phyloP scores from a whole-genome alignment of 1,284 basidiomycete genomes.

The Fomes fomentarius region DNA sequence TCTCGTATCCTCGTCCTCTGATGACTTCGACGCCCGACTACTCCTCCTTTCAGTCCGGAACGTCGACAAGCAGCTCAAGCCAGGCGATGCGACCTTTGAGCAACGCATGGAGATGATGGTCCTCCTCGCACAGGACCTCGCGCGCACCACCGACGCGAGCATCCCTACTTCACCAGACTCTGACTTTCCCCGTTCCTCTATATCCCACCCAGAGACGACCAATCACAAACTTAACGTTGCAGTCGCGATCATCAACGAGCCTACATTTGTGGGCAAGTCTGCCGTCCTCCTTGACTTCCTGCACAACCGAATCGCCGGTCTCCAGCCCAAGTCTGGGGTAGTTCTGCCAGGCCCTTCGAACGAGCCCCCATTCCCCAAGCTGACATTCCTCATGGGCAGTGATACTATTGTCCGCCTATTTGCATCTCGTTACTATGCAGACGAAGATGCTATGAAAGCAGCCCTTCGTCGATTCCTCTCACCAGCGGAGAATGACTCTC shows the following conservation, averaged over 20 bases:
- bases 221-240: slow-evolving; percentile 57
- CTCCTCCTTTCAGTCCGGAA: slow-evolving; percentile 89
- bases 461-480: slow-evolving; percentile 69
- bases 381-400: slow-evolving; percentile 58
- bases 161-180: neutral
- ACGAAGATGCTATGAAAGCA: slow-evolving; percentile 53
- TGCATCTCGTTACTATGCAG: slow-evolving; percentile 77
- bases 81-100: slow-evolving; percentile 71
- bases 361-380: slow-evolving; percentile 13
- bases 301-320: slow-evolving; percentile 31
- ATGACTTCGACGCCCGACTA: slow-evolving; percentile 74
- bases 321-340: neutral
- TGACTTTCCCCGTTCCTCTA: neutral
- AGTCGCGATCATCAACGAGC: slow-evolving; percentile 84
- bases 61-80: slow-evolving; percentile 81
- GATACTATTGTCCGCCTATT: slow-evolving; percentile 92
- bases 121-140: slow-evolving; percentile 59
- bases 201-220: neutral
- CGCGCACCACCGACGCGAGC: neutral
- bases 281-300: slow-evolving; percentile 60
- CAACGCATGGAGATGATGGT: slow-evolving; percentile 88
- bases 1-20: neutral
- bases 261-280: slow-evolving; percentile 89
- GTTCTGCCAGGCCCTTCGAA: neutral
- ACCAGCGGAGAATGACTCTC: slow-evolving; percentile 59